Evolutionary conservation across 2,329 filamentous ascomycete genomes (phyloP).

Genomic region (Zymoseptoria tritici): DNA sequence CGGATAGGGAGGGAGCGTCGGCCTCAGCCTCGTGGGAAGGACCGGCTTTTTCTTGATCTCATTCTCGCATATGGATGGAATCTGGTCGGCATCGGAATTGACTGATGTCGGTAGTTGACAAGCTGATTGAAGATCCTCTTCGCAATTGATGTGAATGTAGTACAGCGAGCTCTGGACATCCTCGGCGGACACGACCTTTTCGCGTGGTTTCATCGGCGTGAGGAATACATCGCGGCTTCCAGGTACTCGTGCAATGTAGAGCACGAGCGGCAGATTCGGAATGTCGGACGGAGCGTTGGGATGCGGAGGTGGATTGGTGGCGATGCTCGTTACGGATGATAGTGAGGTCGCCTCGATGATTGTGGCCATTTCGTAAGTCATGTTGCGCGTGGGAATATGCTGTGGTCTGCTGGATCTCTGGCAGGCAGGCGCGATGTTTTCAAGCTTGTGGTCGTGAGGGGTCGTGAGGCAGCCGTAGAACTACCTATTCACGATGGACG

Average conservation of each 20-base stretch:
- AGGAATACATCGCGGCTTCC: conserved; percentile 90
- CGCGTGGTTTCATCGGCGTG: conserved; percentile 78
- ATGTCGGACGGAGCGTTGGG: conserved; percentile 67
- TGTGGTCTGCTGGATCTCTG: too few species aligned
- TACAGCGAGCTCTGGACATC: conserved; percentile 86
- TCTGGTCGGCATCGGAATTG: conserved; percentile 16
- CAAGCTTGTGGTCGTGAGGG: too few species aligned
- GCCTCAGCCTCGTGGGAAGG: conserved; percentile 10
- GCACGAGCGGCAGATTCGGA: conserved; percentile 62
- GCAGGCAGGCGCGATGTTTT: too few species aligned
- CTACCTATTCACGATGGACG: not conserved
- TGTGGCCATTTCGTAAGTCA: conserved; percentile 22
- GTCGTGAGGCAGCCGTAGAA: not conserved
- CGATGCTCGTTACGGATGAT: conserved; percentile 68
- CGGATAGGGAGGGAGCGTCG: conserved; percentile 17
- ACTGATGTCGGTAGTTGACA: conserved; percentile 13
- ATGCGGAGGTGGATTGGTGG: conserved; percentile 79
- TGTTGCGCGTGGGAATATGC: conserved; percentile 4
- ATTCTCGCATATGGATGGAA: conserved; percentile 11
- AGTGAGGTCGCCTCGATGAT: conserved; percentile 74
- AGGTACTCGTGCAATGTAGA: conserved; percentile 91
- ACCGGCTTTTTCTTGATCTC: conserved; percentile 13
- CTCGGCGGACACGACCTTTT: conserved; percentile 79
- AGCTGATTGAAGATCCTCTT: conserved; percentile 48
- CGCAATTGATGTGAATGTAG: conserved; percentile 70